A percentile compares a stretch with the other conserved stretches of the same genome.
Conservation (phyloP, 2,329 filamentous ascomycete genomes). For the Verticillium albo-atrum region DNA sequence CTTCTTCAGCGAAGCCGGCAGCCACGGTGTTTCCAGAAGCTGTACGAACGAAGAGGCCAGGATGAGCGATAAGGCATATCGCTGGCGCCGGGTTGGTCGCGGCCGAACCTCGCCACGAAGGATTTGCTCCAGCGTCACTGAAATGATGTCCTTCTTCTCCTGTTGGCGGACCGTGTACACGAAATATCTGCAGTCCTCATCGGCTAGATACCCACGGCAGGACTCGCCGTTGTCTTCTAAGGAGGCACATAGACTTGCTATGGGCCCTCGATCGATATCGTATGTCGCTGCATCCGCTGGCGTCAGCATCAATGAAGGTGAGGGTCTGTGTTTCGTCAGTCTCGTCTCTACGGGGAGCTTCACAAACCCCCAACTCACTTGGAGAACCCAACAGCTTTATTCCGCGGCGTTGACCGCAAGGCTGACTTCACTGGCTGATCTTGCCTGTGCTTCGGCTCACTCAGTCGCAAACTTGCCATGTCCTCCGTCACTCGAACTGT, state of each 20-base stretch:
- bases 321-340: background rate
- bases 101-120: slow-evolving; percentile 4
- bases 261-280: background rate
- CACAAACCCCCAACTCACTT: background rate
- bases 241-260: slow-evolving; percentile 9
- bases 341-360: background rate
- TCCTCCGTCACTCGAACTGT: background rate
- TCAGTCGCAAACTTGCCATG: background rate
- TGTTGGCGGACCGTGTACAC: slow-evolving; percentile 8
- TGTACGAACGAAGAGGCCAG: slow-evolving; percentile 22
- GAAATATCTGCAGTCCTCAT: slow-evolving; percentile 14
- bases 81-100: slow-evolving; percentile 11
- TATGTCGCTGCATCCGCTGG: background rate
- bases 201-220: slow-evolving; percentile 13
- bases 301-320: background rate
- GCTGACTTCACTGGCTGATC: background rate
- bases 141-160: background rate
- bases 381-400: background rate
- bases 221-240: background rate
- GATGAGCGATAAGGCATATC: slow-evolving; percentile 15
- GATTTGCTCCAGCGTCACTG: slow-evolving; percentile 13
- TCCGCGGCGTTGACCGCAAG: background rate
- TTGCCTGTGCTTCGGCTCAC: background rate
- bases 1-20: slow-evolving; percentile 10
- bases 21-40: slow-evolving; percentile 17